A percentile compares a stretch with the other conserved stretches of the same genome.
Conservation (phyloP, 2,329 filamentous ascomycete species). For the Elsinoe ampelina region DNA sequence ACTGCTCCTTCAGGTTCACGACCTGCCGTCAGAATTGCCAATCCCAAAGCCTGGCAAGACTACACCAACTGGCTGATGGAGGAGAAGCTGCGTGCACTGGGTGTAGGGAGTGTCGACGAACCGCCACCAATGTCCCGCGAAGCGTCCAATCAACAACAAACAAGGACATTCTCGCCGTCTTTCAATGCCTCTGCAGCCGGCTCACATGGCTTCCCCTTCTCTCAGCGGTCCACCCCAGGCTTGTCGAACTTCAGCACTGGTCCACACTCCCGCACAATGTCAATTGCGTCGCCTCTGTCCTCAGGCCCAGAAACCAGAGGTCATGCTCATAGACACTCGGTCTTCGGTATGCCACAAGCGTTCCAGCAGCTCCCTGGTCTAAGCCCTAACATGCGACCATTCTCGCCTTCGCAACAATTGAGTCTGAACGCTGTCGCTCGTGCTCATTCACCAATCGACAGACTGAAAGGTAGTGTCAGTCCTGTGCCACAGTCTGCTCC, state of each 20-base stretch:
- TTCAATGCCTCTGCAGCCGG: constrained; percentile 42
- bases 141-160: constrained; percentile 63
- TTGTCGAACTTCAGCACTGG: constrained; percentile 42
- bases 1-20: constrained; percentile 42
- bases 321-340: constrained; percentile 64
- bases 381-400: constrained; percentile 38
- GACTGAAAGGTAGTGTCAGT: constrained; percentile 29
- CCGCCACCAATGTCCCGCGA: constrained; percentile 58
- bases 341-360: constrained; percentile 52
- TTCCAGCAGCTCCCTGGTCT: constrained; percentile 55
- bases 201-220: constrained; percentile 39
- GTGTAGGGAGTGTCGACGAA: constrained; percentile 72
- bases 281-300: constrained; percentile 63
- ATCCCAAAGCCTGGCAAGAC: constrained; percentile 62
- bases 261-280: constrained; percentile 44
- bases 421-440: constrained; percentile 27
- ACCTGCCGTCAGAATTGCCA: constrained; percentile 56
- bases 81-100: constrained; percentile 83
- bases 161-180: constrained; percentile 73
- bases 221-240: constrained; percentile 34
- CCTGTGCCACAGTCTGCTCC: constrained; percentile 44
- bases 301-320: constrained; percentile 49
- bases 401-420: constrained; percentile 29
- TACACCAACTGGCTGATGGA: constrained; percentile 80
- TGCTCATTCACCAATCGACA: constrained; percentile 33